Conservation (phyloP, 441 rosid genomes). For the Populus hybrid region DNA sequence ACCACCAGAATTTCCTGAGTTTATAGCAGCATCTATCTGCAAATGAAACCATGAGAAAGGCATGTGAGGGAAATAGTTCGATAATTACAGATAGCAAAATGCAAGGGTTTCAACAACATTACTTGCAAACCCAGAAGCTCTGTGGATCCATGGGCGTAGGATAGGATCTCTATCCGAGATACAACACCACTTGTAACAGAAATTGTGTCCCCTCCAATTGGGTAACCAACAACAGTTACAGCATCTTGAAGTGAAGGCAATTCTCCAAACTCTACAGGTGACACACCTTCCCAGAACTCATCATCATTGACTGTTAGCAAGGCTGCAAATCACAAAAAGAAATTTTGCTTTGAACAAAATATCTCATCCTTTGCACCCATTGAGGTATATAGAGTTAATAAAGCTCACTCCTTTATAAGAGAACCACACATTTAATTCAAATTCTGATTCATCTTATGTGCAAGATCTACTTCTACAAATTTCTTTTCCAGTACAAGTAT, state of each 20-base stretch:
- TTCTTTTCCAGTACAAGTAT: background rate
- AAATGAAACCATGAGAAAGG: conserved; percentile 17
- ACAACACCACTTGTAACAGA: conserved; percentile 98
- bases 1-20: conserved; percentile 95
- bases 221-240: conserved; percentile 94
- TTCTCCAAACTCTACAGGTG: conserved; percentile 82
- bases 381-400: background rate
- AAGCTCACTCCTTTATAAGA: background rate
- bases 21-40: conserved; percentile 97
- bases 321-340: conserved; percentile 41
- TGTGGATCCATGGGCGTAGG: conserved; percentile 84
- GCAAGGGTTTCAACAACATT: background rate
- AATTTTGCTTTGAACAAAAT: background rate
- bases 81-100: background rate
- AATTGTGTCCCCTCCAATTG: conserved; percentile 92
- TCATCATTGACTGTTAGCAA: conserved; percentile 83
- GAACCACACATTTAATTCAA: background rate
- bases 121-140: conserved; percentile 94
- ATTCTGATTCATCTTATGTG: background rate
- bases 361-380: background rate
- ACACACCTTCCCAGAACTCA: conserved; percentile 90
- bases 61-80: background rate
- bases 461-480: background rate
- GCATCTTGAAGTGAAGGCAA: conserved; percentile 96
- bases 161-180: conserved; percentile 79